Conservation (phyloP, 495 filamentous ascomycete genomes). For the Lophiostoma macrostomum region DNA sequence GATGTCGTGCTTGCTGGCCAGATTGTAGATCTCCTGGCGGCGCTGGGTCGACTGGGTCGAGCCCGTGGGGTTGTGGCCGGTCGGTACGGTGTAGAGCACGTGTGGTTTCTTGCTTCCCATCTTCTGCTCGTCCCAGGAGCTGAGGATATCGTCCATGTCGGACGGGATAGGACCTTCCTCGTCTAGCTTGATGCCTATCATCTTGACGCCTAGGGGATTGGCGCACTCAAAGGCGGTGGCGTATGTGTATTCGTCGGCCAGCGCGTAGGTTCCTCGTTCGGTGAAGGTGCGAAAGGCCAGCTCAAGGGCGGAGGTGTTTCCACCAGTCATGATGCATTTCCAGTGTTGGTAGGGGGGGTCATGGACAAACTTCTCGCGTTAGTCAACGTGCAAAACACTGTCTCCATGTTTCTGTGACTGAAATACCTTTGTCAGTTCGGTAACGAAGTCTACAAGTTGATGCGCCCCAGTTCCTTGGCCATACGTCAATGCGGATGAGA, state of each 20-base stretch:
- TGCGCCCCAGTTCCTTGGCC: conserved; percentile 21
- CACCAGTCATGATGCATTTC: conserved; percentile 28
- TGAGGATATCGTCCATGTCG: conserved; percentile 17
- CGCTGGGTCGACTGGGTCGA: conserved; percentile 64
- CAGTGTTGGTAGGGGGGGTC: conserved; percentile 37
- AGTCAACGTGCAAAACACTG: neutral
- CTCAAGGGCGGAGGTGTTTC: conserved; percentile 36
- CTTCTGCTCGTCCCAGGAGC: conserved; percentile 22
- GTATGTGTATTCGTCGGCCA: conserved; percentile 36
- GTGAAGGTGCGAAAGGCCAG: conserved; percentile 33
- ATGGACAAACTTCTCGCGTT: conserved; percentile 19
- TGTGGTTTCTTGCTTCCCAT: conserved; percentile 27
- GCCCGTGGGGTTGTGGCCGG: conserved; percentile 82
- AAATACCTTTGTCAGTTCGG: conserved; percentile 32
- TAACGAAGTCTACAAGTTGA: conserved; percentile 29
- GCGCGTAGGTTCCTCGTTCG: conserved; percentile 25
- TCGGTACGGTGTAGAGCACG: conserved; percentile 51
- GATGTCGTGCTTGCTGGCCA: conserved; percentile 71
- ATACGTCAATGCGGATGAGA: conserved; percentile 27
- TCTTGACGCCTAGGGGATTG: conserved; percentile 18
- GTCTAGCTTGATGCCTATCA: conserved; percentile 27
- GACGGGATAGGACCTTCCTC: conserved; percentile 13
- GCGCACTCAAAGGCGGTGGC: conserved; percentile 9
- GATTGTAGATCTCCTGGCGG: conserved; percentile 62
- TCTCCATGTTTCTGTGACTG: conserved; percentile 5